A percentile compares a stretch with the other conserved stretches of the same genome.
Conservation (phyloP, 371 early-diverging fungal genomes). For the Nematocida major region DNA sequence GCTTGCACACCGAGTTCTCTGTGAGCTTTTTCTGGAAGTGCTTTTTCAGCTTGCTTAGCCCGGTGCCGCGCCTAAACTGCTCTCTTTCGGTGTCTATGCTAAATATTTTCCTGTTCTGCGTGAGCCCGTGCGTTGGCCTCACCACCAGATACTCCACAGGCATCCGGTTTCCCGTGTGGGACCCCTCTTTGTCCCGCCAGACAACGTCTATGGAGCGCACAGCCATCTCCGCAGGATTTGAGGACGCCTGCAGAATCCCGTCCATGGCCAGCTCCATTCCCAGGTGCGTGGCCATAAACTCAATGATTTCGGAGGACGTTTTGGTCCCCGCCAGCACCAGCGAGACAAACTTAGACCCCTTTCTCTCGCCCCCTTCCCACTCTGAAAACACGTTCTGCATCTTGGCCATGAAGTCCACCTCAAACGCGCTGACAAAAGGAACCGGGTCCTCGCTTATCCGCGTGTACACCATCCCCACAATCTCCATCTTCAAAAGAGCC, state of each 20-base stretch:
- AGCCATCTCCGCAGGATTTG: constrained; percentile 11
- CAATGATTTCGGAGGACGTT: constrained; percentile 74
- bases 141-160: constrained; percentile 51
- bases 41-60: constrained; percentile 39
- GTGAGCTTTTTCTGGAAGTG: constrained; percentile 51
- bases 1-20: constrained; percentile 26
- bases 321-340: constrained; percentile 65
- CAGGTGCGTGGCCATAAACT: constrained; percentile 83
- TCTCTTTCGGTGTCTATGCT: constrained; percentile 1
- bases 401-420: constrained; percentile 77
- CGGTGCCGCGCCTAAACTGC: constrained; percentile 10
- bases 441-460: constrained; percentile 79
- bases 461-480: constrained; percentile 81
- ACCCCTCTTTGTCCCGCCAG: constrained; percentile 45
- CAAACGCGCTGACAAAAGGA: constrained; percentile 84
- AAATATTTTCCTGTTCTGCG: constrained; percentile 4
- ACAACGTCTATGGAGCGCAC: constrained; percentile 39
- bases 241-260: constrained; percentile 74
- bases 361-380: constrained; percentile 63
- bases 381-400: constrained; percentile 74
- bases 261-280: constrained; percentile 80
- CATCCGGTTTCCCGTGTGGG: constrained; percentile 2
- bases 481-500: constrained; percentile 68
- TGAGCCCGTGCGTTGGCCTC: constrained; percentile 48
- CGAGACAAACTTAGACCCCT: constrained; percentile 50